Conservation (phyloP, 2,329 filamentous ascomycete genomes). For the Aspergillus oerlinghausenensis region DNA sequence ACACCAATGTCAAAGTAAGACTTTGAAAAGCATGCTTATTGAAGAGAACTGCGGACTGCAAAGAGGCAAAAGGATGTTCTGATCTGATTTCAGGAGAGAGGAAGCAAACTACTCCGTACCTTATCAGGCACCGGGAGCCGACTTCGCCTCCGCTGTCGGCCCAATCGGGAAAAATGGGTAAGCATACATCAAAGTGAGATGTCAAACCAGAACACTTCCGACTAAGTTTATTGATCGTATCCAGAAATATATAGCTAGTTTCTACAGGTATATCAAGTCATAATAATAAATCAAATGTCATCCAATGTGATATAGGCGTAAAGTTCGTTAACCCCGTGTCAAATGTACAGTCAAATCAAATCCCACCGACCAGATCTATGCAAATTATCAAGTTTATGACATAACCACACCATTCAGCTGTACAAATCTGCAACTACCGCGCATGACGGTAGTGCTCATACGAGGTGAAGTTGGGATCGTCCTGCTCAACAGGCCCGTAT, state of each 20-base stretch:
- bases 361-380: neutral
- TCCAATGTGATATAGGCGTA: neutral
- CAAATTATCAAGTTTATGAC: neutral
- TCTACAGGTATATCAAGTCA: conserved; percentile 1
- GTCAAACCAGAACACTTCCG: too few species aligned
- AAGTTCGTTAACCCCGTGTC: neutral
- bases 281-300: neutral
- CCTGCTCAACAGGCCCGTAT: conserved; percentile 36
- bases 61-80: neutral
- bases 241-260: neutral
- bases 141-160: neutral
- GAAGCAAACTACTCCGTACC: neutral
- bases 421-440: conserved; percentile 10
- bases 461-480: conserved; percentile 29
- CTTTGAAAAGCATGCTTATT: neutral
- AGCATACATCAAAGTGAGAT: neutral
- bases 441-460: conserved; percentile 31
- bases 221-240: neutral
- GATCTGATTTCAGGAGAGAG: neutral
- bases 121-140: neutral
- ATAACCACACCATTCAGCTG: neutral
- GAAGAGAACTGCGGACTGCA: neutral
- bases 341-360: neutral
- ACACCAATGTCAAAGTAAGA: neutral
- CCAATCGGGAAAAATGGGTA: conserved; percentile 13